Conservation (phyloP, 495 filamentous ascomycete genomes). For the Thermochaetoides thermophila region DNA sequence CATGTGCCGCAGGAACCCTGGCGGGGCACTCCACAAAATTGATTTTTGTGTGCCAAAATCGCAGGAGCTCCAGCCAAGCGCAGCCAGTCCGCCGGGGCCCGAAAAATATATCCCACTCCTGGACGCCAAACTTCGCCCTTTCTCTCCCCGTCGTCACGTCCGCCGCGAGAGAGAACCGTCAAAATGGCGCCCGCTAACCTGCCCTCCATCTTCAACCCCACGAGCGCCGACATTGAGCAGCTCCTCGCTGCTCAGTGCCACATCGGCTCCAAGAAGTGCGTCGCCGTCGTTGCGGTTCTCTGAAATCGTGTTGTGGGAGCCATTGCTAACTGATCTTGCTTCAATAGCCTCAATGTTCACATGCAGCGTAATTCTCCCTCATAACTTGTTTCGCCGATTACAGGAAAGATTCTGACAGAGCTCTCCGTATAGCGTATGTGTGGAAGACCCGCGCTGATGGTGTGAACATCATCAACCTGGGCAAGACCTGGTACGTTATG, state of each 20-base stretch:
- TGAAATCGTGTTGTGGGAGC: no score
- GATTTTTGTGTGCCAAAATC: slow-evolving; percentile 24
- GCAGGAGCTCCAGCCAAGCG: slow-evolving; percentile 10
- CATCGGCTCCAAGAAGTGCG: slow-evolving; percentile 85
- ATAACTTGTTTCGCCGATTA: no score
- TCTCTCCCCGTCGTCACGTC: slow-evolving; percentile 32
- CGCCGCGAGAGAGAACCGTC: slow-evolving; percentile 37
- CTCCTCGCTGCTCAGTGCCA: slow-evolving; percentile 92
- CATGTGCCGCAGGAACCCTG: slow-evolving; percentile 13
- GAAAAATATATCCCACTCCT: slow-evolving; percentile 19
- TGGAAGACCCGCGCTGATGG: slow-evolving; percentile 98
- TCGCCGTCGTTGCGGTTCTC: no score
- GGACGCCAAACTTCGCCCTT: slow-evolving; percentile 31
- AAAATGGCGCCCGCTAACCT: slow-evolving; percentile 91
- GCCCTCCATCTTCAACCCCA: slow-evolving; percentile 65
- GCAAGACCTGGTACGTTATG: slow-evolving; percentile 95
- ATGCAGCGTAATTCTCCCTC: slow-evolving; percentile 58
- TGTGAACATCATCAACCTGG: slow-evolving; percentile 97
- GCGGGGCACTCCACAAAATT: slow-evolving; percentile 26
- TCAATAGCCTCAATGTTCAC: slow-evolving; percentile 68
- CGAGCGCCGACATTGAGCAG: slow-evolving; percentile 86
- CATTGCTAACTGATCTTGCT: no score
- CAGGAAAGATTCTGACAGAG: no score
- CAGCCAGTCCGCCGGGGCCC: slow-evolving; percentile 12
- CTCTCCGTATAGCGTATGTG: slow-evolving; percentile 67